Evolutionary conservation across 2,329 filamentous ascomycete genomes (phyloP), one percentile per base, ranked within the genome.

Genomic region (Chalaropsis ovoidea): DNA sequence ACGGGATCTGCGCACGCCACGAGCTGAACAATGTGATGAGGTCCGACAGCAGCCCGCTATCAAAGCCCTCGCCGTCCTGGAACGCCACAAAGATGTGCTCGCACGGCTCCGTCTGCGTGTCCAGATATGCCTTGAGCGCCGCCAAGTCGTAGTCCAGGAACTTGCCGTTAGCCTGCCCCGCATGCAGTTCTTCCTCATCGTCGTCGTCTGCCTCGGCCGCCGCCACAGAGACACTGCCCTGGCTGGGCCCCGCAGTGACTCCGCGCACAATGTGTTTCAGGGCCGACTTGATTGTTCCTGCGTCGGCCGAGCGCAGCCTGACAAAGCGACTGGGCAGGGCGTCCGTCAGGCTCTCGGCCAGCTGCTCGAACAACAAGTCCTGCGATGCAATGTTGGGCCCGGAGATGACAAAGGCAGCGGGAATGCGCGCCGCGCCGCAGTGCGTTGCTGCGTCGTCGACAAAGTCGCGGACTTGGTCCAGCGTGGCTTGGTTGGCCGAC

Each of bases 41-140:
- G 67, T 93, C 88, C 0, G 85, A 85, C 13, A 95, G 76, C n/a
- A 94, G 75, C 39, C 77, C 77, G 60, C 83, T 83, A 70, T 92
- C 89, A 71, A 94, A 92, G 0, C 86, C 89, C 74, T 94, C 90
- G 68, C 88, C 90, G 71, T 94, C 89, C 72, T 91, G 86, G 67
- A 94, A 85, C 0, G 87, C 84, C 61, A 95, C 78, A 63, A 90
- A 81, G 10, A 93, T 81, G 69, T 84, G 83, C 49, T 81, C 75
- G 39, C 80, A 80, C 15, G 52, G 45, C 75, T 73, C 39, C 22
- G 43, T 19, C 24, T 58, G 45, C 81, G 80, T 8, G 78, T 76
- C 67, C 78, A 79, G 15, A 85, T 78, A 73, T 82, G 85, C 31
- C 82, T 85, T 77, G 39, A 94, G 75, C 27, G 87, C 84, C 70